phyloP scores from a whole-genome alignment of 163 green algal species.

The Trebouxiophyceae sp. region DNA sequence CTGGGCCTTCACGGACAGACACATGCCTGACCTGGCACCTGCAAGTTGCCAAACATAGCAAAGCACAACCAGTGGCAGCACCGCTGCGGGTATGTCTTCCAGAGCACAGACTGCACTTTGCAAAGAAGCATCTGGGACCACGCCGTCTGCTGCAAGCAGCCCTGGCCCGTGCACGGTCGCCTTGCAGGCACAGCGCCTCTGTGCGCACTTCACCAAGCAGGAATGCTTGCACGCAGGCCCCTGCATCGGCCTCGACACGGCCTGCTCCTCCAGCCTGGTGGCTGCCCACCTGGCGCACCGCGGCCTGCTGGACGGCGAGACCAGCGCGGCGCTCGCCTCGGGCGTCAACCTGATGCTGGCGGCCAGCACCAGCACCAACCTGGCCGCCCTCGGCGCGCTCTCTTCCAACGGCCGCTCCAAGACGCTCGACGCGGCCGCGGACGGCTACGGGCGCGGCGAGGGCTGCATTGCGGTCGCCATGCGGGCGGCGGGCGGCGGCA shows the following conservation, averaged over 20 bases:
- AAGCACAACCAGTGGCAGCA: no score
- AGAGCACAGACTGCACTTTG: no score
- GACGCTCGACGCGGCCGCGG: conserved; percentile 38
- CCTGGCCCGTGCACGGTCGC: no score
- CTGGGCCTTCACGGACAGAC: no score
- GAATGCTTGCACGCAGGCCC: conserved; percentile 23
- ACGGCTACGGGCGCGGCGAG: conserved; percentile 51
- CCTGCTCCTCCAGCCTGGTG: conserved; percentile 71
- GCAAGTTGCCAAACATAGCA: no score
- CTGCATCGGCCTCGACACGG: conserved; percentile 74
- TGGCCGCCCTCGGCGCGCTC: conserved; percentile 38
- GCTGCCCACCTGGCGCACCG: conserved; percentile 42
- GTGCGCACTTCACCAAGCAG: neutral
- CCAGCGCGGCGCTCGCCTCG: conserved; percentile 4
- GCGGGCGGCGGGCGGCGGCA: no score
- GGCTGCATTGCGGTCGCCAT: conserved; percentile 19
- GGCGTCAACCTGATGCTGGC: conserved; percentile 20
- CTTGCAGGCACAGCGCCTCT: no score
- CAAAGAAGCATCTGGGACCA: no score
- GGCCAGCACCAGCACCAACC: conserved; percentile 27
- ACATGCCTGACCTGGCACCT: no score
- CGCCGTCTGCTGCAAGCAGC: no score
- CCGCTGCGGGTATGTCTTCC: no score
- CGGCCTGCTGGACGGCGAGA: conserved; percentile 7
- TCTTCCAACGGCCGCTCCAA: conserved; percentile 41